Conservation (phyloP, 306 rosid genomes). For the Senna siamea region DNA sequence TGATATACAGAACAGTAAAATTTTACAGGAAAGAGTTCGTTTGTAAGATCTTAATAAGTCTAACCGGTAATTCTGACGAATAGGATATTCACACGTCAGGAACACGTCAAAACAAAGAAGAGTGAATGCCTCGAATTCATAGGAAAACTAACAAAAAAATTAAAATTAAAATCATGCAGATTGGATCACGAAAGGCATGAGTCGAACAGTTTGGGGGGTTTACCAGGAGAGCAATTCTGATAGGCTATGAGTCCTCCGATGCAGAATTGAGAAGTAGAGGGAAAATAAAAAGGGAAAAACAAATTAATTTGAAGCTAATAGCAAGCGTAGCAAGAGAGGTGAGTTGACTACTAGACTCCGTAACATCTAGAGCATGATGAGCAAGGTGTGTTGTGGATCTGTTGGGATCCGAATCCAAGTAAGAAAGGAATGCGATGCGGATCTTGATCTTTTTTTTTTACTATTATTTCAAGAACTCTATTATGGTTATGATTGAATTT, state of each 20-base stretch:
- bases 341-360: neutral
- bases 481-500: too few species aligned
- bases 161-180: too few species aligned
- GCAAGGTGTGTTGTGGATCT: neutral
- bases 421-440: neutral
- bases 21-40: too few species aligned
- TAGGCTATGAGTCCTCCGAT: neutral
- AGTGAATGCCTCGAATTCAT: neutral
- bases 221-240: constrained; percentile 28
- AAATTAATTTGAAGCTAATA: too few species aligned
- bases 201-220: neutral
- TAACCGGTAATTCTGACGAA: too few species aligned
- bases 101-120: neutral
- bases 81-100: too few species aligned
- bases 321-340: neutral
- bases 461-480: too few species aligned
- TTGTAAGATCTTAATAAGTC: too few species aligned
- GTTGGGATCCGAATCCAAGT: neutral
- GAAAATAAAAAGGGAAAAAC: neutral
- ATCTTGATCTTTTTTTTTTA: too few species aligned
- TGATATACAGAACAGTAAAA: too few species aligned
- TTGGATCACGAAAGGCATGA: neutral
- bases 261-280: neutral
- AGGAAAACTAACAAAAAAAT: neutral
- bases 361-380: neutral